A percentile compares a stretch with the other conserved stretches of the same genome.
Evolutionary conservation across 768 basidiomycete species (phyloP).

Genomic region (Kondoa subrosea): DNA sequence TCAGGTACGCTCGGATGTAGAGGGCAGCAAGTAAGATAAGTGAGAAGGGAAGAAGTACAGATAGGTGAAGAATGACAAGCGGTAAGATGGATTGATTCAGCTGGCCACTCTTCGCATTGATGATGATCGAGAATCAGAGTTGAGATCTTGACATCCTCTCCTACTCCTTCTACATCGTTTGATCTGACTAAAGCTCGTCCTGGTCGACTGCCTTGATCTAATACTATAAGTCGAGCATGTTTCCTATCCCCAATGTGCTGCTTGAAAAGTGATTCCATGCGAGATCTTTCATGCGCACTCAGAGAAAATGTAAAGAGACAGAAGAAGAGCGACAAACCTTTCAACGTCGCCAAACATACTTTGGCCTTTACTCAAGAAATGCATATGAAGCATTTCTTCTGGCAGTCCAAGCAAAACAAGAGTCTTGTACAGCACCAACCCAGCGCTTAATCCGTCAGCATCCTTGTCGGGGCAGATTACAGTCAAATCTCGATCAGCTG

Average conservation of each 20-base stretch:
- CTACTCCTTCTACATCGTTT: conserved; percentile 3
- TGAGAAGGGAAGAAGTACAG: conserved; percentile 37
- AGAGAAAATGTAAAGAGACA: background rate
- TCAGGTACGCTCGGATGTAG: conserved; percentile 30
- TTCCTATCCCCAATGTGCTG: background rate
- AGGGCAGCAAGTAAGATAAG: conserved; percentile 35
- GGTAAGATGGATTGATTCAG: conserved; percentile 33
- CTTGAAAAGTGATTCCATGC: background rate
- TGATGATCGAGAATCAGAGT: conserved; percentile 41
- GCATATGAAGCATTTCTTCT: conserved; percentile 30
- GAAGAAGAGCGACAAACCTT: background rate
- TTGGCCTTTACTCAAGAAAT: conserved; percentile 37
- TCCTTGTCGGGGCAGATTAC: conserved; percentile 40
- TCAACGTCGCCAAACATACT: conserved; percentile 32
- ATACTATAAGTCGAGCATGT: conserved; percentile 33
- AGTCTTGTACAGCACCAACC: conserved; percentile 35
- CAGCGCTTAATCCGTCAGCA: conserved; percentile 33
- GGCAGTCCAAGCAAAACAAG: conserved; percentile 34
- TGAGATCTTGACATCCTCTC: conserved; percentile 13
- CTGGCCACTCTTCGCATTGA: conserved; percentile 36
- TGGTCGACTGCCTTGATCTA: conserved; percentile 39
- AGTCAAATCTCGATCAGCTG: conserved; percentile 13
- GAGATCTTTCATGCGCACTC: background rate
- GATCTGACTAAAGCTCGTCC: conserved; percentile 32
- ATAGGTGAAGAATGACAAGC: conserved; percentile 37